A percentile compares a stretch with the other conserved stretches of the same genome.
Conservation (phyloP, 495 filamentous ascomycete species). For the Penicillium paxilli region DNA sequence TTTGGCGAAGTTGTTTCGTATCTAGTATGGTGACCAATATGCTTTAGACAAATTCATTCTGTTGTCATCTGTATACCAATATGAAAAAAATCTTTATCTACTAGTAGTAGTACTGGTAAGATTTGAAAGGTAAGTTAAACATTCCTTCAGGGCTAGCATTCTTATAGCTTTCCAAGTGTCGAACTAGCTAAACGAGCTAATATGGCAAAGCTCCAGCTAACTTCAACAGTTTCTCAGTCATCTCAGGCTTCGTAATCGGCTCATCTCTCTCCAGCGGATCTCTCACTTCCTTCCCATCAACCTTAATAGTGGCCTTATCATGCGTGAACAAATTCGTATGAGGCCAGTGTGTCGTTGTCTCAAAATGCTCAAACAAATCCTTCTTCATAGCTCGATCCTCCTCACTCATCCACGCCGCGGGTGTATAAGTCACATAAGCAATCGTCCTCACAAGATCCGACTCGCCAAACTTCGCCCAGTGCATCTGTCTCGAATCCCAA, state of each 20-base stretch:
- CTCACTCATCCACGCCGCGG: conserved; percentile 21
- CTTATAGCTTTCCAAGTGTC: too few species aligned
- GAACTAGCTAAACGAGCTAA: too few species aligned
- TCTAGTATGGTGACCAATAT: too few species aligned
- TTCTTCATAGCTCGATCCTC: conserved; percentile 26
- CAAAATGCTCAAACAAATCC: conserved; percentile 17
- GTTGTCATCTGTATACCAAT: too few species aligned
- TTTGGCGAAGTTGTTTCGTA: too few species aligned
- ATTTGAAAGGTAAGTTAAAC: too few species aligned
- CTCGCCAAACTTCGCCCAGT: conserved; percentile 15
- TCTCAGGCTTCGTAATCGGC: background rate
- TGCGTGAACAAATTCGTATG: conserved; percentile 11
- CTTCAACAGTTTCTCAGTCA: background rate
- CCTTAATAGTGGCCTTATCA: background rate
- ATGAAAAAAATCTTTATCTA: too few species aligned
- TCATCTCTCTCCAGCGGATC: background rate
- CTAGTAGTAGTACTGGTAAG: too few species aligned
- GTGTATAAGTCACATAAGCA: conserved; percentile 33
- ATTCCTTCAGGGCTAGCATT: too few species aligned
- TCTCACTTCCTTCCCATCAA: background rate
- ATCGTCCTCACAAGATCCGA: conserved; percentile 15
- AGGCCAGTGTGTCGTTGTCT: conserved; percentile 38
- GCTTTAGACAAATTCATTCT: too few species aligned
- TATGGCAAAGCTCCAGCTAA: background rate
- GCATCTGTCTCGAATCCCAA: conserved; percentile 34